Evolutionary conservation across 192 early-diverging fungal species (phyloP), one percentile per base, ranked within the genome.

Genomic region (Paraglomus brasilianum): DNA sequence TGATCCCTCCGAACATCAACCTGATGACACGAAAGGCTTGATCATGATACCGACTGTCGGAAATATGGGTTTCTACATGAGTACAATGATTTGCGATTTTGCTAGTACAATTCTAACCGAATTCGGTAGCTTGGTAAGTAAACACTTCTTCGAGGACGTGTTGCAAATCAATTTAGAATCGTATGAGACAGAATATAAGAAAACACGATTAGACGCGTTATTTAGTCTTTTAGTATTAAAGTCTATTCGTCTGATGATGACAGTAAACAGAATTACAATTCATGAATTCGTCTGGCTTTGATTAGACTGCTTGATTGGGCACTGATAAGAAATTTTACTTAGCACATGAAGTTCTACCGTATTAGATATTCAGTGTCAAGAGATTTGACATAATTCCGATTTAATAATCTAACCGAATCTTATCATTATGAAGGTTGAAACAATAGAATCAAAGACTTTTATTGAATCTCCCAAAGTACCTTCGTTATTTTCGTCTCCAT

Each of bases 41-140:
- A 88, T 89, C 36, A 88, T 89, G 84, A 88, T 93, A 58, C 91
- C 91, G 1, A 87, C 90, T 70, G 91, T 89, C 15, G 91, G 91
- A 45, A 84, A 92, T 59, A 80, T 89, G 19, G 84, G 82, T 0
- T 92, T 90, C 67, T 91, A 93, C 65, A 77, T 93, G 62, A 80
- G 78, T 55, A 89, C 89, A 0, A 81, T 91, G 81, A 90, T 93
- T 64, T 91, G 85, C 59, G 89, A 91, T 73, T 86, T 93, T 73
- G 81, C 91, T n/a, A 83, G 79, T 70, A 88, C 89, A 53, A 75
- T 93, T 51, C 72, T 93, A 30, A 78, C 75, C 30, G 85, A 86
- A 59, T 88, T 93, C 61, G 82, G 84, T 5, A 79, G 70, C 22
- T 65, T 92, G 70, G 89, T 91, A 80, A 69, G 75, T 58, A 10